Base-by-base conservation (phyloP, 768 basidiomycete species). In the Sistotremastrum niveocremeum region DNA sequence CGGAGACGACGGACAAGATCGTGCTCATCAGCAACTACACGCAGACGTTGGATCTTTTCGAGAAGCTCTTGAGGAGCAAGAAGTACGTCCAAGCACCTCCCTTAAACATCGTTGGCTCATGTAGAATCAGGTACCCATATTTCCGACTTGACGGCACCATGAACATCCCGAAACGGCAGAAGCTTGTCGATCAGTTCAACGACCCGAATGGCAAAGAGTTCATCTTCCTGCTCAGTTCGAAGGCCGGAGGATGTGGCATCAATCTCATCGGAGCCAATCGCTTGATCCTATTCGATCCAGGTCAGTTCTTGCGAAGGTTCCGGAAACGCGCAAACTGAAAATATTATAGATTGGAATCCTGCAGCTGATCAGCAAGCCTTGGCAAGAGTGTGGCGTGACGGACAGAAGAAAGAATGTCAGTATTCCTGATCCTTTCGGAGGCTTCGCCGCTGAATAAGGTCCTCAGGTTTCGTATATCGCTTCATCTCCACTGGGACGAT, bases 331-430 rank as follows among this genome's bases (percentile, higher is more conserved):
- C 34, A 42, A 29, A 20, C 38, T 6, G 34, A 20, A 49, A 28
- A 35, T 32, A 34, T 30, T 30, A 9, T 28, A 91, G 93, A 97
- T 58, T 97, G 93, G 93, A 97, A 97, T 56, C 93, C 93, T 29
- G 94, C 94, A 7, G 89, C 93, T 30, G 94, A 99, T 62, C 95
- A 98, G 60, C 94, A 99, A 61, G 94, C 94, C 6, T 72, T 99
- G 4, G 94, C 94, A 39, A 89, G 94, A 60, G 94, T 99, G 6
- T 99, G 94, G 94, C 85, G 94, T 66, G 94, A 99, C 57, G 94
- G 94, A 0, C 94, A 98, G 62, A 99, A 95, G 77, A 98, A 98
- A 76, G 93, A 95, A 65, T 99, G 94, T 91, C 57, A 45, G 84
- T 58, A 28, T 11, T 9, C 32, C 9, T 33, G 37, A 50, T 34